Evolutionary conservation across 352 stramenopile genomes (phyloP), one percentile per base, ranked within the genome.

Genomic region (Blastocystis sp.): DNA sequence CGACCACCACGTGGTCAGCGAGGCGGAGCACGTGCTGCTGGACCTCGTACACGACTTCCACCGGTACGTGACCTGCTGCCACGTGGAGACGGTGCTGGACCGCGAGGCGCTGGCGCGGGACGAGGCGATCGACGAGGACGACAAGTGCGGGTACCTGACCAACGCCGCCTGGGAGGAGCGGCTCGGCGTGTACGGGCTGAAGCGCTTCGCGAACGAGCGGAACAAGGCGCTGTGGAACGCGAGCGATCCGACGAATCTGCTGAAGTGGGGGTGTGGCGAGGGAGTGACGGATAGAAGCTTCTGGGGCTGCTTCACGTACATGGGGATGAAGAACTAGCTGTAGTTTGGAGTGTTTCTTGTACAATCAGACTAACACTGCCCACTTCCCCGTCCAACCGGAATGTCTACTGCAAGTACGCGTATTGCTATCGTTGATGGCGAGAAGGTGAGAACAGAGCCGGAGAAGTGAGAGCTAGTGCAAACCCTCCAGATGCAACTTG

Each of bases 401-500:
- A 87, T 87, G 77, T 87, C 77, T 53, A 40, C 34, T 5, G 41
- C 62, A 56, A 87, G 65, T 78, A 87, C 77, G 95, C 95, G 96
- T 93, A 98, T 99, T 90, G 96, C 96, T 86, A 98, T 98, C 90
- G 93, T 99, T 82, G 98, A 94, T 90, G 92, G 94, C 60, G 95
- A 98, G 91, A 98, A 96, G 88, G 79, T 89, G 76, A 0, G 66
- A 28, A 40, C 4, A 19, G 19, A 48, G 28, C 17, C n/a, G 38
- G 14, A 4, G 69, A 48, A 38, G 70, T 88, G 60, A 88, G 40
- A 21, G 19, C 5, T 67, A 93, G 92, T 99, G 97, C 94, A 99
- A 99, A 92, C 96, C 96, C 52, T 98, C 98, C 90, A 99, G 99
- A 91, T 98, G 96, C 76, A 92, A 92, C 67, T 95, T 99, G 91